phyloP scores from a whole-genome alignment of 768 basidiomycete species.

The Porphyrellus cyaneotinctus region DNA sequence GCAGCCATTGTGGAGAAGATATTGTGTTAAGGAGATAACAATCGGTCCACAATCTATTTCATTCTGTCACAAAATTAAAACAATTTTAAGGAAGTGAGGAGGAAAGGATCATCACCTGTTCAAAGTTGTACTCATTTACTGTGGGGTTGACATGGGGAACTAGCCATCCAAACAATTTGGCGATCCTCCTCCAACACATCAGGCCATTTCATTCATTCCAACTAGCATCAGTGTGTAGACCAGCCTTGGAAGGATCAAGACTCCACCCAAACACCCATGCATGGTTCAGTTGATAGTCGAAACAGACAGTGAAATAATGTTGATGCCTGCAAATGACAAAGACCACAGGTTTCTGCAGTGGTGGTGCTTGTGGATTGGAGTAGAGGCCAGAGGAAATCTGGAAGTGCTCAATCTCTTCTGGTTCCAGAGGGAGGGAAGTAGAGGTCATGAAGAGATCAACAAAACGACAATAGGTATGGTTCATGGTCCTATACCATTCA shows the following conservation, averaged over 20 bases:
- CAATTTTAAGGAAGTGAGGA: too few species aligned
- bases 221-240: background rate
- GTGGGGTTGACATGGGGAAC: background rate
- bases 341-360: background rate
- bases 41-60: constrained; percentile 6
- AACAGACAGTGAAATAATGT: constrained; percentile 8
- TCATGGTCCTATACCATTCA: background rate
- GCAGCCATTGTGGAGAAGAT: background rate
- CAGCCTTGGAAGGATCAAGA: background rate
- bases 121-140: background rate
- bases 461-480: background rate
- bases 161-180: background rate
- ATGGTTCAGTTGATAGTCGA: constrained; percentile 2
- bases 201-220: constrained; percentile 1
- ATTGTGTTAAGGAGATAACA: background rate
- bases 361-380: background rate
- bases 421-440: background rate
- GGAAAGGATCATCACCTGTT: background rate
- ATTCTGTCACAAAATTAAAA: too few species aligned
- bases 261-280: constrained; percentile 1
- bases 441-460: constrained; percentile 1
- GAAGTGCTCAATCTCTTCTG: background rate
- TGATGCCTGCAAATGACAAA: constrained; percentile 1
- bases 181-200: background rate
- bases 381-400: background rate